These are phyloP conservation scores for Lagenidium giganteum DNA, from an alignment of 352 stramenopile genomes.

Conservation along the genomic window DNA sequence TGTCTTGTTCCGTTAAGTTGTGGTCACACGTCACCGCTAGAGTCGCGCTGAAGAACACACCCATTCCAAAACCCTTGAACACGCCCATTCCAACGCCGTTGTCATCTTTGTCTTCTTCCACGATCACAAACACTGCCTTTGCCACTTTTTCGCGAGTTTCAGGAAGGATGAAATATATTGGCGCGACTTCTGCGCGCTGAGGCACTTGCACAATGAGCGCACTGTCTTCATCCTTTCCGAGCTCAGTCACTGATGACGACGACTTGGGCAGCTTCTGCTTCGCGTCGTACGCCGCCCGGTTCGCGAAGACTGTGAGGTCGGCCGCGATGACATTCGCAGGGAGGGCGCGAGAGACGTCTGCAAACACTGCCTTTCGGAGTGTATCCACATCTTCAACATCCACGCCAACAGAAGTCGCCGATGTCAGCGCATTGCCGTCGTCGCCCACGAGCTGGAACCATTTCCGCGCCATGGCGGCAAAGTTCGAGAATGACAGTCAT, in stretches of 20 bases:
- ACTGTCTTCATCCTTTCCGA: too few species aligned
- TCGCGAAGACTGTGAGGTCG: conserved; percentile 4
- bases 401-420: background rate
- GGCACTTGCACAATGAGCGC: too few species aligned
- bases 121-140: conserved; percentile 6
- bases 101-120: conserved; percentile 8
- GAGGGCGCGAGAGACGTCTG: background rate
- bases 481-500: too few species aligned
- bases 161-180: conserved; percentile 10
- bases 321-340: background rate
- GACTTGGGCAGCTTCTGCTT: background rate
- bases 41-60: conserved; percentile 10
- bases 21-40: conserved; percentile 5
- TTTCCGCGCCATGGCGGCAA: too few species aligned
- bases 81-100: background rate
- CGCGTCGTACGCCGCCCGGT: conserved; percentile 1
- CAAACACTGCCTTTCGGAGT: background rate
- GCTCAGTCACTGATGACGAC: too few species aligned
- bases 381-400: conserved; percentile 3
- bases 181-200: background rate
- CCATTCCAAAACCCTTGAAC: background rate
- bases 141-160: conserved; percentile 7
- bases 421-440: background rate
- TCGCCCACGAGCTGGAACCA: conserved; percentile 3
- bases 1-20: conserved; percentile 6